These are phyloP conservation scores for Exserohilum rostratum DNA, from an alignment of 2,329 filamentous ascomycete species.

Conservation along the genomic window DNA sequence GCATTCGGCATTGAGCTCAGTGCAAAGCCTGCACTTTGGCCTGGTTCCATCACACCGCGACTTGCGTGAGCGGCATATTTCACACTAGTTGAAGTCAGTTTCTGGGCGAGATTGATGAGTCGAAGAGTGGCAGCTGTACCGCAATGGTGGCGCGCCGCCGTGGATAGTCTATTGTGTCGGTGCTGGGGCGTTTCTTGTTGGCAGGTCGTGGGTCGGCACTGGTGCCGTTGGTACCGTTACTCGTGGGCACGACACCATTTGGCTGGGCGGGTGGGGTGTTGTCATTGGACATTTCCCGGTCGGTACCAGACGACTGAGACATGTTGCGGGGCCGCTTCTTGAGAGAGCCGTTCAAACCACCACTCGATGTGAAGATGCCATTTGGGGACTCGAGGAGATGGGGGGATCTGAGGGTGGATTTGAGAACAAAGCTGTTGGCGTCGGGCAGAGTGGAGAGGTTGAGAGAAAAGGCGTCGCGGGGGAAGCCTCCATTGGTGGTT, in stretches of 20 bases:
- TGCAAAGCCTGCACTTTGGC: constrained; percentile 84
- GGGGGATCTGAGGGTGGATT: constrained; percentile 47
- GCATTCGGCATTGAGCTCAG: constrained; percentile 80
- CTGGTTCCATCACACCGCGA: constrained; percentile 79
- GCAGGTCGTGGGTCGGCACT: constrained; percentile 33
- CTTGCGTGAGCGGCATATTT: constrained; percentile 80
- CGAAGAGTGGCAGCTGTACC: constrained; percentile 30
- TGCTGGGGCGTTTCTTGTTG: constrained; percentile 48
- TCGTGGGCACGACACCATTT: constrained; percentile 40
- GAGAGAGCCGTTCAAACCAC: constrained; percentile 39
- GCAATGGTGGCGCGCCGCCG: constrained; percentile 51
- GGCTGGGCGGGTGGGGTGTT: constrained; percentile 33
- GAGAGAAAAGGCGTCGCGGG: constrained; percentile 49
- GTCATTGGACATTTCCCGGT: constrained; percentile 48
- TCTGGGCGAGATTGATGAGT: background rate
- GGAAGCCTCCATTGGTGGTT: constrained; percentile 48
- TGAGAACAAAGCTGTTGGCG: constrained; percentile 46
- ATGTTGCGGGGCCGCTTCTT: constrained; percentile 51
- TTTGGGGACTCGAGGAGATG: constrained; percentile 48
- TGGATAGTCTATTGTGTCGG: constrained; percentile 52
- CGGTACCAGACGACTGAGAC: constrained; percentile 51
- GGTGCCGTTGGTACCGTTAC: constrained; percentile 34
- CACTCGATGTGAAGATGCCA: constrained; percentile 39
- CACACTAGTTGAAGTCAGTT: constrained; percentile 64
- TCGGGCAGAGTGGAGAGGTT: constrained; percentile 48